A percentile compares a stretch with the other conserved stretches of the same genome.
Conservation (phyloP, 306 rosid species). For the Casuarina glauca region DNA sequence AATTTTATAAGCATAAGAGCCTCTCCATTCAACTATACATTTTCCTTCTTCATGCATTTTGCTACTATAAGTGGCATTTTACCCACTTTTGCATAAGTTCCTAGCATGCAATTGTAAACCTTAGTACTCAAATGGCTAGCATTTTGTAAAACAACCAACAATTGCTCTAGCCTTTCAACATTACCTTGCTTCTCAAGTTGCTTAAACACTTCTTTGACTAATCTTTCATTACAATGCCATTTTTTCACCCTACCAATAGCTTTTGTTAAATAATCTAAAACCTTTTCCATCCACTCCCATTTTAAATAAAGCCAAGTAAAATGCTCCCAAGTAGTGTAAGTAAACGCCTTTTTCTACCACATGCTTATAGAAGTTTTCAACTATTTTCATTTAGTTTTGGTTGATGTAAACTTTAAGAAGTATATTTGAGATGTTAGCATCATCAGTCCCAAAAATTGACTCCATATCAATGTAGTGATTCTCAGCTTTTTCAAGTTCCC, state of each 20-base stretch:
- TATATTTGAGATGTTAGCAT: constrained; percentile 65
- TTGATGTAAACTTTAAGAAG: constrained; percentile 73
- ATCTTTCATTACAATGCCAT: constrained; percentile 57
- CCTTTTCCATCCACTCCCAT: constrained; percentile 49
- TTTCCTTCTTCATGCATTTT: constrained; percentile 79
- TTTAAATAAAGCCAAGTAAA: constrained; percentile 73
- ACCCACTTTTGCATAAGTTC: constrained; percentile 71
- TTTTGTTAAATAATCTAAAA: constrained; percentile 54
- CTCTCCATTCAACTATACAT: constrained; percentile 67
- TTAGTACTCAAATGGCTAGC: constrained; percentile 63
- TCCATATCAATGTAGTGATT: constrained; percentile 75
- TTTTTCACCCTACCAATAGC: constrained; percentile 68
- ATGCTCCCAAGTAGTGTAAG: constrained; percentile 87
- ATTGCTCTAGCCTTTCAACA: constrained; percentile 63
- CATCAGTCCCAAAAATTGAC: constrained; percentile 61
- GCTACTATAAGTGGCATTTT: constrained; percentile 77
- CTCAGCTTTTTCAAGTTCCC: constrained; percentile 72
- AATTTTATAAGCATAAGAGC: constrained; percentile 55
- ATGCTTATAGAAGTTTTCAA: constrained; percentile 51
- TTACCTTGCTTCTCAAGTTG: constrained; percentile 58
- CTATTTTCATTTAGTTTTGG: constrained; percentile 62
- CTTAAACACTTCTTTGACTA: constrained; percentile 60
- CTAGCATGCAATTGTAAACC: constrained; percentile 60
- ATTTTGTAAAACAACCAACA: constrained; percentile 57
- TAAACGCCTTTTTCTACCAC: constrained; percentile 55